Evolutionary conservation across 2,329 filamentous ascomycete genomes (phyloP).

Genomic region (Claviceps sp.): DNA sequence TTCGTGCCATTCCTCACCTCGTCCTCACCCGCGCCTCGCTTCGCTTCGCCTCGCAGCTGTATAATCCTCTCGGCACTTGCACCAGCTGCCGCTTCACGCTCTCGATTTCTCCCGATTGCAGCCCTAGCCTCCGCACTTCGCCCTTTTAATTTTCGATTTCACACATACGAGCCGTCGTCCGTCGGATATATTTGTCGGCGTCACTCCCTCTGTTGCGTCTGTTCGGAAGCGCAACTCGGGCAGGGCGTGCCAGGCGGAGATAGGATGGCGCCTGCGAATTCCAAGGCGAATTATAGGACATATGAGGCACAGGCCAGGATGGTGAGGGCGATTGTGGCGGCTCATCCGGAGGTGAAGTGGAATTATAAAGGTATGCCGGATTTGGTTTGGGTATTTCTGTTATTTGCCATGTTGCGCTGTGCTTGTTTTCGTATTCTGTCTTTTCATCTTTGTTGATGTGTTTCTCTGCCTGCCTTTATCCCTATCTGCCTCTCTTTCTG

Average conservation of each 20-base stretch:
- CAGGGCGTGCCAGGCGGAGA: background rate
- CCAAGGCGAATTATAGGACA: conserved; percentile 42
- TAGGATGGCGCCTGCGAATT: conserved; percentile 25
- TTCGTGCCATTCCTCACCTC: background rate
- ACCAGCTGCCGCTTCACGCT: background rate
- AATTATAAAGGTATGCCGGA: conserved; percentile 45
- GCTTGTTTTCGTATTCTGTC: too few relatives aligned
- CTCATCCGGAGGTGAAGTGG: conserved; percentile 38
- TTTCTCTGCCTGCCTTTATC: too few relatives aligned
- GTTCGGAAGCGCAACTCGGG: too few relatives aligned
- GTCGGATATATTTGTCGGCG: too few relatives aligned
- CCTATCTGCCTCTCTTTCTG: background rate
- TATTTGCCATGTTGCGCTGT: background rate
- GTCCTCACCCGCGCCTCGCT: background rate
- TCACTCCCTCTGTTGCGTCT: too few relatives aligned
- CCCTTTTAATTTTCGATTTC: too few relatives aligned
- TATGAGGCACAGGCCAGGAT: conserved; percentile 48
- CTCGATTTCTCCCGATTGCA: too few relatives aligned
- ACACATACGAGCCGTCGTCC: too few relatives aligned
- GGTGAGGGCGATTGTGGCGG: conserved; percentile 46
- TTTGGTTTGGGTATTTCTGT: background rate
- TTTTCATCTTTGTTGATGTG: too few relatives aligned
- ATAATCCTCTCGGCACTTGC: background rate
- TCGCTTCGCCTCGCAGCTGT: background rate
- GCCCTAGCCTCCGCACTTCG: too few relatives aligned